Evolutionary conservation across 2,329 filamentous ascomycete genomes (phyloP), one percentile per base, ranked within the genome.

Genomic region (Hypoxylon sp.): DNA sequence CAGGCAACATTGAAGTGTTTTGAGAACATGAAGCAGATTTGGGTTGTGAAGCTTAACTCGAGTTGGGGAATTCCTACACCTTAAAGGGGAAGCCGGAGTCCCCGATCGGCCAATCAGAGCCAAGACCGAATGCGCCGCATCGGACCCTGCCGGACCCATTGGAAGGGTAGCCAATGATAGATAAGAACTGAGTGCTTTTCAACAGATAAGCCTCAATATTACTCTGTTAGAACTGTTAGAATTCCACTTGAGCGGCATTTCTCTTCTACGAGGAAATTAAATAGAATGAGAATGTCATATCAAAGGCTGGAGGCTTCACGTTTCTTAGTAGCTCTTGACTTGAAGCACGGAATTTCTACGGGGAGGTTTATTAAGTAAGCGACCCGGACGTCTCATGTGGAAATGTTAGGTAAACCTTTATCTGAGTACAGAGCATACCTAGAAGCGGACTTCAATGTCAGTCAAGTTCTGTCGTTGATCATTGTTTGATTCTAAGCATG

Each of bases 21-120:
- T 36, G 12, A 26, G 3, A n/a, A 18, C 6, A 7, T 32, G 24
- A 40, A 20, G 22, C 4, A 40, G 11, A 16, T 50, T 33, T 42
- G 5, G 26, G 8, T 36, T 16, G 14, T 14, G 22, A 12, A 22
- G 26, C 48, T 45, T 59, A n/a, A 8, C 11, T 4, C 32, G 28
- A 58, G 46, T 59, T 66, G 64, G 64, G 59, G 64, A 60, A 56
- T 24, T 53, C 55, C 59, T 16, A 54, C 46, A 61, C 57, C 60
- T 60, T 66, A 67, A 67, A 64, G 28, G 30, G 49, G 55, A 52
- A 61, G 32, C 46, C 20, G 18, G 12, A n/a, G 16, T 30, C 9
- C 12, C 36, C 26, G 2, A 3, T 20, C 4, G 8, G 33, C 61
- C 64, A 64, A 64, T 61, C 61, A 61, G 56, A 45, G 18, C 14